These are phyloP conservation scores for Zangia roseola DNA, from an alignment of 768 basidiomycete genomes.

Conservation along the genomic window DNA sequence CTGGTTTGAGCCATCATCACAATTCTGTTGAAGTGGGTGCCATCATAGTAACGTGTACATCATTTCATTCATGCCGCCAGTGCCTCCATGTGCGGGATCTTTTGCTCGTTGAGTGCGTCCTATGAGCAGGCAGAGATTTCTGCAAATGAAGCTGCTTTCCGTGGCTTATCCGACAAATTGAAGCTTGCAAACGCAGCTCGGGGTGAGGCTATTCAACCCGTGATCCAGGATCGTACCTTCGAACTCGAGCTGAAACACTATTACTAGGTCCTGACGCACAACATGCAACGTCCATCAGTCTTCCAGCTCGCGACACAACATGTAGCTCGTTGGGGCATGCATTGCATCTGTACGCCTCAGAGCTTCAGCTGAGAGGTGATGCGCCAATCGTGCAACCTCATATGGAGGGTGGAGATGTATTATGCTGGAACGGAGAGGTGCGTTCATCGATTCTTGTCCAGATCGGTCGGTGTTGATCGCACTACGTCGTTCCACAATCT, in stretches of 20 bases:
- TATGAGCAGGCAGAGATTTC: conserved; percentile 4
- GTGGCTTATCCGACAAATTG: conserved; percentile 34
- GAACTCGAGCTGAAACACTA: background rate
- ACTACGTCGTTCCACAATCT: background rate
- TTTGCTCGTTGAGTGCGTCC: conserved; percentile 41
- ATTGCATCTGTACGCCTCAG: conserved; percentile 65
- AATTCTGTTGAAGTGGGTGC: no score
- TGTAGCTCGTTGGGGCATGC: conserved; percentile 20
- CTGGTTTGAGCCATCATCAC: no score
- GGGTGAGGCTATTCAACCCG: conserved; percentile 37
- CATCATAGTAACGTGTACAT: no score
- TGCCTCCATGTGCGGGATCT: conserved; percentile 68
- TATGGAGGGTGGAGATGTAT: conserved; percentile 47
- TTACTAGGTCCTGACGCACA: conserved; percentile 66
- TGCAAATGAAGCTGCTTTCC: conserved; percentile 15
- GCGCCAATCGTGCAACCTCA: conserved; percentile 68
- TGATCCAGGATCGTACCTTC: background rate
- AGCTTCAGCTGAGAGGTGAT: conserved; percentile 69
- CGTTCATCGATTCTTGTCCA: conserved; percentile 8
- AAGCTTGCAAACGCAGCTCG: conserved; percentile 53
- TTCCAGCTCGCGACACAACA: conserved; percentile 12
- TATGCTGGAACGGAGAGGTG: conserved; percentile 91
- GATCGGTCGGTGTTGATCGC: background rate
- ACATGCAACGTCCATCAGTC: conserved; percentile 26
- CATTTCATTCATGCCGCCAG: background rate